Percentiles rank a stretch among this genome's conserved stretches.
phyloP scores from a whole-genome alignment of 1,284 basidiomycete genomes.

The Sanghuangporus weigelae region DNA sequence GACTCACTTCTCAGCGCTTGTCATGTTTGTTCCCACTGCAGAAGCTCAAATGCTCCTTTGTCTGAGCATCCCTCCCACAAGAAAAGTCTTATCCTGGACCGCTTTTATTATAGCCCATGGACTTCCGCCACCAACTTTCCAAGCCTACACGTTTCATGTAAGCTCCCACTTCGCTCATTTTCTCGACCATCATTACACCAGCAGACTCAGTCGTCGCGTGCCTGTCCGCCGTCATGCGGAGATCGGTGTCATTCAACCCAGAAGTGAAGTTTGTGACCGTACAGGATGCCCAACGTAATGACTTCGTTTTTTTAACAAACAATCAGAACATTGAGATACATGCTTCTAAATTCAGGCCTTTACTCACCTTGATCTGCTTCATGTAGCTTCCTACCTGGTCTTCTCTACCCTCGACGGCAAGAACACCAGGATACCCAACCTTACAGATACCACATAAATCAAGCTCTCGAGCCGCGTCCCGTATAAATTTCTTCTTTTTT shows the following conservation, averaged over 20 bases:
- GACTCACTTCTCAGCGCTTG: no score
- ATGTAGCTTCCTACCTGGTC: slow-evolving; percentile 8
- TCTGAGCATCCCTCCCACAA: neutral
- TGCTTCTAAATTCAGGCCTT: neutral
- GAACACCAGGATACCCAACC: slow-evolving; percentile 14
- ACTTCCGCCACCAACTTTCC: slow-evolving; percentile 13
- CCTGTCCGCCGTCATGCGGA: neutral
- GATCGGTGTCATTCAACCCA: neutral
- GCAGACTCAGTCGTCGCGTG: neutral
- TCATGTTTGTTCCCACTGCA: no score
- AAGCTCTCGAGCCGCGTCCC: slow-evolving; percentile 1
- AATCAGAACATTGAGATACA: neutral
- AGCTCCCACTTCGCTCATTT: slow-evolving; percentile 13
- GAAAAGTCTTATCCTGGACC: neutral
- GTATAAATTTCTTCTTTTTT: slow-evolving; percentile 9
- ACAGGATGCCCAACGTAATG: slow-evolving; percentile 17
- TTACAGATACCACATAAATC: slow-evolving; percentile 15
- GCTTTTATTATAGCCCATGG: slow-evolving; percentile 12
- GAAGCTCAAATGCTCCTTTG: neutral
- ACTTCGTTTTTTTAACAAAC: neutral
- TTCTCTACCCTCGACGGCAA: slow-evolving; percentile 15
- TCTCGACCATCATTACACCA: slow-evolving; percentile 9
- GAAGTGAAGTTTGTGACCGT: neutral
- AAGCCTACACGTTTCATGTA: slow-evolving; percentile 8
- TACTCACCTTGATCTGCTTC: slow-evolving; percentile 12